Evolutionary conservation across 2,329 filamentous ascomycete genomes (phyloP).

Genomic region (Blumeria graminis): DNA sequence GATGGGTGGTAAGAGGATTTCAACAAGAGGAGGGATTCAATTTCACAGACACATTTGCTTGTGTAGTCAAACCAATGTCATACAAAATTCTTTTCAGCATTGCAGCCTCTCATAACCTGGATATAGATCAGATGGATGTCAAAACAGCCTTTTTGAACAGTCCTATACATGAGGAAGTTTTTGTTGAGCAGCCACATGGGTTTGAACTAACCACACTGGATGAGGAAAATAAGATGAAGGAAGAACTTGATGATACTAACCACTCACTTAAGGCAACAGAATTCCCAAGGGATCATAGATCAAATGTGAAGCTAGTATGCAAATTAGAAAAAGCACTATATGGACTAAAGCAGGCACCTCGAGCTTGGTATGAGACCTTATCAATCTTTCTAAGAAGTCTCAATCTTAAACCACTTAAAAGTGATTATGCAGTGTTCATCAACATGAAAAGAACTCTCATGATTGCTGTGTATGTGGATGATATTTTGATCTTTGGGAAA

Average conservation of each 20-base stretch:
- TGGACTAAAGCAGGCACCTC: not conserved
- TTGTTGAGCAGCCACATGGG: not conserved
- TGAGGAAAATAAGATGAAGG: not conserved
- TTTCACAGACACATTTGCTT: not conserved
- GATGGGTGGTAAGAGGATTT: not conserved
- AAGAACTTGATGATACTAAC: no score
- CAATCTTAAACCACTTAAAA: not conserved
- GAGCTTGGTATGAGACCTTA: not conserved
- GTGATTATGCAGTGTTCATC: not conserved
- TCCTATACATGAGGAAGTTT: not conserved
- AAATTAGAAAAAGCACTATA: not conserved
- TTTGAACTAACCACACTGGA: not conserved
- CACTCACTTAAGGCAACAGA: no score
- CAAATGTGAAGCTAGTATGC: not conserved
- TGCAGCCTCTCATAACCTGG: not conserved
- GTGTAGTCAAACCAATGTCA: not conserved
- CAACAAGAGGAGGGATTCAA: not conserved
- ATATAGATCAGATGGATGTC: not conserved
- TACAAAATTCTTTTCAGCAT: not conserved
- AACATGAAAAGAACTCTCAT: not conserved
- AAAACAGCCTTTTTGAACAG: not conserved
- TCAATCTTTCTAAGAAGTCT: not conserved
- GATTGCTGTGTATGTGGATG: not conserved
- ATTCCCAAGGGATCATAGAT: no score
- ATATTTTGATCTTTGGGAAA: not conserved